Percentiles rank a stretch among this genome's conserved stretches.
These are phyloP conservation scores for Phytophthora palmivora DNA, from an alignment of 352 stramenopile genomes.

Conservation along the genomic window DNA sequence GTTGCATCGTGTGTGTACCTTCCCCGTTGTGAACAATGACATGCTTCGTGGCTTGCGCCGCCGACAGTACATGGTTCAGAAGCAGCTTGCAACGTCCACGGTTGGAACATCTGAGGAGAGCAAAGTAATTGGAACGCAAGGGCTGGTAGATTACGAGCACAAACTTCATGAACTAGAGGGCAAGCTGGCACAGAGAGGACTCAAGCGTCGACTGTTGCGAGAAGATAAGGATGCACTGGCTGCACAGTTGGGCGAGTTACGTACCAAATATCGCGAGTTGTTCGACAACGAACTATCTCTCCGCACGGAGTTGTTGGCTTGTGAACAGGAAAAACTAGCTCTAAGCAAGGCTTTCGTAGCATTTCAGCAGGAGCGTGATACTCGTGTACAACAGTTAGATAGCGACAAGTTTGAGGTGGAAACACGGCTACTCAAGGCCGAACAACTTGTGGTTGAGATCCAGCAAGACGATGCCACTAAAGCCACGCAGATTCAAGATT, in stretches of 20 bases:
- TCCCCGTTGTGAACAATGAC: constrained; percentile 66
- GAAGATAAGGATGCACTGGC: constrained; percentile 64
- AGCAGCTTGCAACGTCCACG: background rate
- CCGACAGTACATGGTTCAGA: constrained; percentile 32
- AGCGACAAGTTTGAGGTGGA: constrained; percentile 70
- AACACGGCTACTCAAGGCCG: constrained; percentile 65
- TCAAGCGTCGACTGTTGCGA: constrained; percentile 52
- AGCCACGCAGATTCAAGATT: constrained; percentile 57
- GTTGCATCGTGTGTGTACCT: constrained; percentile 45
- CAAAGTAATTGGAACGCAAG: constrained; percentile 3
- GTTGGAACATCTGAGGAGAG: background rate
- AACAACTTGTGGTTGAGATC: constrained; percentile 72
- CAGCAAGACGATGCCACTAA: constrained; percentile 67
- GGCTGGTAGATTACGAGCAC: constrained; percentile 24
- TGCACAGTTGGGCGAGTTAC: constrained; percentile 49
- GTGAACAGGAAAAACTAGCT: constrained; percentile 74
- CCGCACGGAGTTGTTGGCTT: constrained; percentile 62
- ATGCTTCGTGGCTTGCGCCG: constrained; percentile 52
- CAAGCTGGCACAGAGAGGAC: constrained; percentile 35
- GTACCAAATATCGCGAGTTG: constrained; percentile 64
- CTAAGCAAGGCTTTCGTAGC: constrained; percentile 74
- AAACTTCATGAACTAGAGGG: constrained; percentile 53
- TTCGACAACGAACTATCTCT: constrained; percentile 71
- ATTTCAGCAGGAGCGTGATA: constrained; percentile 63
- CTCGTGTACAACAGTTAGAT: constrained; percentile 52